These are phyloP conservation scores for Encephalitozoon cuniculi DNA, from an alignment of 371 early-diverging fungal genomes.

Conservation along the genomic window DNA sequence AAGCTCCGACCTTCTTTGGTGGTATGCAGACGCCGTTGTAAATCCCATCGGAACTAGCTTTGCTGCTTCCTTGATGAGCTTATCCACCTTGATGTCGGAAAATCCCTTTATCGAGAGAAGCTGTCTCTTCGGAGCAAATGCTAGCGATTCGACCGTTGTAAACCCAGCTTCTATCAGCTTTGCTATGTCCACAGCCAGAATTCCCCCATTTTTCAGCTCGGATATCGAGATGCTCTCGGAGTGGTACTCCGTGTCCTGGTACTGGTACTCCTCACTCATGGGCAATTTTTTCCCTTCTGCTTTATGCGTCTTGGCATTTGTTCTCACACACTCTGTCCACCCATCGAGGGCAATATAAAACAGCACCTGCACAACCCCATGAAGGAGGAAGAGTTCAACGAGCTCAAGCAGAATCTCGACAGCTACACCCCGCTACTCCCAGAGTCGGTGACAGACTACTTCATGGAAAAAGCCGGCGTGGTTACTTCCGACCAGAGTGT, in stretches of 20 bases:
- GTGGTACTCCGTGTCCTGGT: conserved; percentile 56
- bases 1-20: conserved; percentile 73
- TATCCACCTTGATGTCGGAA: conserved; percentile 92
- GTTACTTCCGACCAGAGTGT: conserved; percentile 65
- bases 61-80: conserved; percentile 81
- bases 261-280: conserved; percentile 51
- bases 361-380: conserved; percentile 29
- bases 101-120: conserved; percentile 86
- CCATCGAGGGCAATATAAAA: not conserved
- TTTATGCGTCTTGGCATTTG: conserved; percentile 43
- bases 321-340: conserved; percentile 39
- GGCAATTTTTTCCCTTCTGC: conserved; percentile 50
- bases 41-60: conserved; percentile 91
- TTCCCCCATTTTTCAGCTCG: conserved; percentile 68
- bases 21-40: conserved; percentile 83
- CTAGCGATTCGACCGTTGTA: conserved; percentile 83
- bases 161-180: conserved; percentile 82
- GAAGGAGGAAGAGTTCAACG: conserved; percentile 57
- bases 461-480: conserved; percentile 79
- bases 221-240: conserved; percentile 51
- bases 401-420: conserved; percentile 56
- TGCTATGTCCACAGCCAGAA: conserved; percentile 71
- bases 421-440: conserved; percentile 66
- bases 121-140: conserved; percentile 84
- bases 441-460: conserved; percentile 86